Base-by-base conservation (phyloP, 192 early-diverging fungal species). In the Obelidium mucronatum region DNA sequence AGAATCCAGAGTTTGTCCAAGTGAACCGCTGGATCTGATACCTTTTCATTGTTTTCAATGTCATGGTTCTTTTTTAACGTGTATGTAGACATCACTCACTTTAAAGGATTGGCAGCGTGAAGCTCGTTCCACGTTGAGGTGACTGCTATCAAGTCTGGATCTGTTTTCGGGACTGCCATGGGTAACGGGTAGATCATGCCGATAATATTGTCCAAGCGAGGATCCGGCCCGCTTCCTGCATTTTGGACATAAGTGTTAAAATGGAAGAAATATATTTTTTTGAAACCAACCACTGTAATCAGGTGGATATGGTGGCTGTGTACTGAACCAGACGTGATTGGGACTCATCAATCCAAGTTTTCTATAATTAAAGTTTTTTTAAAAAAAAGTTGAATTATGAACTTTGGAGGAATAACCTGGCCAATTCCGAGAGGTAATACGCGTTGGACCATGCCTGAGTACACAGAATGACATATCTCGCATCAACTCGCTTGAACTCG, bases 391-490 rank as follows among this genome's bases (percentile, higher is more conserved):
- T n/a, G n/a, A n/a, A n/a, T n/a, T n/a, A n/a, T n/a, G n/a, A n/a
- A n/a, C n/a, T n/a, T n/a, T n/a, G n/a, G n/a, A n/a, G n/a, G n/a
- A n/a, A n/a, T n/a, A 48, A 48, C 44, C 44, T 48, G 8, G 44
- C 44, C 44, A 19, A 11, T 35, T 72, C 52, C 17, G 58, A 54
- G 22, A 54, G 58, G 37, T 54, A 35, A 15, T 17, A 51, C 17
- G 22, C 11, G 6, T 35, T 33, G 17, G 15, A 44, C 15, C 13
- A 11, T 15, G 13, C 40, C 11, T 72, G 13, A 54, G 35, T 36
- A 36, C 55, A 72, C 2, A 13, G n/a, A 17, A 72, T 3, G 22
- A 72, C 58, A 34, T 72, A 72, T 54, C 69, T 17, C 2, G 69
- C 55, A 58, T 72, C 54, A 6, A 52, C 40, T 30, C 31, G 15